Evolutionary conservation across 345 rosid genomes (phyloP), one percentile per base, ranked within the genome.

Genomic region (Citrus inodora): DNA sequence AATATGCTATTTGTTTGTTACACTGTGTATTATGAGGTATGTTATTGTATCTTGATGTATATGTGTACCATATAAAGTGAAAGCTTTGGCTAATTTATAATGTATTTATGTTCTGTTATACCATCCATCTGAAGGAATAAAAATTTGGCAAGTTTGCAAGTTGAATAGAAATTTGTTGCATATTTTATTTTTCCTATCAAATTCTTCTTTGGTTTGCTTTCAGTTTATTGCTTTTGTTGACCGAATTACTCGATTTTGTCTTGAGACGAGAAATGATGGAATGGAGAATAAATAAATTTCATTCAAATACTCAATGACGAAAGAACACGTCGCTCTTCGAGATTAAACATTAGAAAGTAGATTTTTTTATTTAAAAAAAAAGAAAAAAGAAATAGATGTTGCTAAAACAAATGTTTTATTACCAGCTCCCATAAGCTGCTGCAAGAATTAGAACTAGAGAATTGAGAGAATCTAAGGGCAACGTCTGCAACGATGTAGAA

Each of bases 11-110:
- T 3, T 61, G 67, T 10, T 56, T 21, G 25, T 48, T 48, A 25
- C 24, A 79, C 37, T 35, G 67, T 67, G 21, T 80, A 76, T 64
- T 60, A 85, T 58, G 24, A 60, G 53, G 51, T 46, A 87, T 58
- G 30, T 2, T 10, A 9, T 9, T 38, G 71, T 24, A 53, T 64
- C 46, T 75, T 7, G 46, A 62, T 61, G 51, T 5, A 22, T 58
- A n/a, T 28, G 27, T 72, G 6, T 46, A 6, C 19, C 1, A 17
- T 59, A 7, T 55, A 46, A 28, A 74, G 63, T 22, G 21, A 1
- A 74, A 61, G 46, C 9, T 25, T 27, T 64, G 6, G 60, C 27
- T 27, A 75, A 64, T 9, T 51, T 3, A n/a, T 66, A 21, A 76
- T 35, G 27, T 14, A 33, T 19, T 25, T 27, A 62, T 42, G 22